Conservation (phyloP, 331 rosid species). For the Erythrophleum ivorense region DNA sequence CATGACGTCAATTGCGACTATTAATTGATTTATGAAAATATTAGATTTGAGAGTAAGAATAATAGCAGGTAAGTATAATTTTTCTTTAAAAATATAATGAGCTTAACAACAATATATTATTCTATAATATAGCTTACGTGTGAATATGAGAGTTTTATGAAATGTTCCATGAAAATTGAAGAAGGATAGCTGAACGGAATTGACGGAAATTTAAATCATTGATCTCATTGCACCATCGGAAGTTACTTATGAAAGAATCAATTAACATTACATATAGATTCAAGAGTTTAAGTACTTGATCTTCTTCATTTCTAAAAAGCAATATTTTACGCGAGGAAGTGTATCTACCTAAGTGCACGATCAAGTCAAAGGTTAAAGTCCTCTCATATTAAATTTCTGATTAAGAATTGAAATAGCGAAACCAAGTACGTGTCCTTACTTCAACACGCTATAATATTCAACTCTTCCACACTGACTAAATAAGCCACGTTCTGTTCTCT, state of each 20-base stretch:
- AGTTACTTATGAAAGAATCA: background rate
- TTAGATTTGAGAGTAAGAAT: background rate
- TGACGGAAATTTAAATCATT: background rate
- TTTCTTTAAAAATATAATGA: background rate
- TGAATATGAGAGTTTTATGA: background rate
- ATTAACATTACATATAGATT: background rate
- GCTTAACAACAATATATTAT: background rate
- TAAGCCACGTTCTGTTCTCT: background rate
- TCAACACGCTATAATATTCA: slow-evolving; percentile 25
- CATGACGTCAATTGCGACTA: background rate
- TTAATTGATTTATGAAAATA: background rate
- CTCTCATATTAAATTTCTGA: background rate
- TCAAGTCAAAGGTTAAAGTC: slow-evolving; percentile 15
- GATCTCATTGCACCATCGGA: background rate
- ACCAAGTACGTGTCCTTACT: background rate
- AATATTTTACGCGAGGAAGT: slow-evolving; percentile 10
- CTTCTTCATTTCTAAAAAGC: background rate
- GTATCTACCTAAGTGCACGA: background rate
- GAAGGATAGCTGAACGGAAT: background rate
- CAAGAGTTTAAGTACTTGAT: background rate
- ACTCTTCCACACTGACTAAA: slow-evolving; percentile 17
- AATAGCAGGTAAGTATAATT: background rate
- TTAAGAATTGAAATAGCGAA: background rate
- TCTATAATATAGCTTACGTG: background rate
- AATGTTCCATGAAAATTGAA: background rate